These are phyloP conservation scores for Paecilomyces dactylethromorphus DNA, from an alignment of 2,329 filamentous ascomycete species.

Conservation along the genomic window DNA sequence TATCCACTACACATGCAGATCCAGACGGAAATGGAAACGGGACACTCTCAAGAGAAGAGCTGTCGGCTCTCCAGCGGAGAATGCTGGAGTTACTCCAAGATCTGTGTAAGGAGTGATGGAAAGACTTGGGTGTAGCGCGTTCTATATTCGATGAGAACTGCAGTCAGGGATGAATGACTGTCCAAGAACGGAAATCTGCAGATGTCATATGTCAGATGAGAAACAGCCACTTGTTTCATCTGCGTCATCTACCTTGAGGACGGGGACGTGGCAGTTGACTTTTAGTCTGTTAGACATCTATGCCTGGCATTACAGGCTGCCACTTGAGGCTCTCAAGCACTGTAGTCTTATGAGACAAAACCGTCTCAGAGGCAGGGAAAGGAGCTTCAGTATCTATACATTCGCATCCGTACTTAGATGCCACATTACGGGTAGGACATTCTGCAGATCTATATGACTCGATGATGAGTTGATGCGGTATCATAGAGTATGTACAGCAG, in stretches of 20 bases:
- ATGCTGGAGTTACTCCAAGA: conserved; percentile 48
- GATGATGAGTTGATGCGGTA: conserved; percentile 2
- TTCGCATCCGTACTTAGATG: not conserved
- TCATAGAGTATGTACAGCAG: conserved; percentile 16
- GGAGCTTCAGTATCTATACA: not conserved
- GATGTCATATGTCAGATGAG: not conserved
- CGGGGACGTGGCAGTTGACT: too few relatives aligned
- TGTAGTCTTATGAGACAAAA: not conserved
- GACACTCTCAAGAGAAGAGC: conserved; percentile 34
- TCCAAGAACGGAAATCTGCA: not conserved
- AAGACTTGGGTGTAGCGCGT: not conserved
- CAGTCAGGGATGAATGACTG: not conserved
- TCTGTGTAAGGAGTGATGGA: conserved; percentile 34
- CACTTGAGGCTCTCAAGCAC: not conserved
- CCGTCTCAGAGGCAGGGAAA: not conserved
- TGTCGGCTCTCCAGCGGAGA: conserved; percentile 38
- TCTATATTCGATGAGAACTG: not conserved
- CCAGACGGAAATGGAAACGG: conserved; percentile 7
- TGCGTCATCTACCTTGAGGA: too few relatives aligned
- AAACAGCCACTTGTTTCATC: not conserved
- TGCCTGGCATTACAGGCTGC: not conserved
- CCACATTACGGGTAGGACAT: not conserved
- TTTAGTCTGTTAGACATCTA: not conserved
- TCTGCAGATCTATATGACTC: not conserved
- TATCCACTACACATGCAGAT: not conserved